Percentiles rank a stretch among this genome's conserved stretches.
phyloP scores from a whole-genome alignment of 1,284 basidiomycete species.

The Ceratobasidium sp. region DNA sequence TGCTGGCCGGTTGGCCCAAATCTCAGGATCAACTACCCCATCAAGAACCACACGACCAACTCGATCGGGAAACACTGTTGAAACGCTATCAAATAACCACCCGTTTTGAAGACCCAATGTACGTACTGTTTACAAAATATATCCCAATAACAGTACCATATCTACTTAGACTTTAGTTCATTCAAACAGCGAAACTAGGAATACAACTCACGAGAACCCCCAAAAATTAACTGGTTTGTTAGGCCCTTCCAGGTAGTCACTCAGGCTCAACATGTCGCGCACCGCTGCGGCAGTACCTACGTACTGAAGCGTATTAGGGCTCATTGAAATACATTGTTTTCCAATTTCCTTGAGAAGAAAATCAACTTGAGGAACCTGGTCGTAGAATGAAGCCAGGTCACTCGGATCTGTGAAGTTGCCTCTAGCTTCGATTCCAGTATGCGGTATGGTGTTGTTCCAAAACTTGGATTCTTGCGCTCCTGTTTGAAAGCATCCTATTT shows the following conservation, averaged over 20 bases:
- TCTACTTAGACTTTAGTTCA: conserved; percentile 11
- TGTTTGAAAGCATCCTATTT: conserved; percentile 9
- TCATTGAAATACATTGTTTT: neutral
- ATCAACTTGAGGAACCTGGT: conserved; percentile 7
- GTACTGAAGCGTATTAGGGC: conserved; percentile 2
- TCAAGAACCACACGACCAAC: conserved; percentile 41
- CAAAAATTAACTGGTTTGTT: conserved; percentile 40
- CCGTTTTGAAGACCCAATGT: conserved; percentile 1
- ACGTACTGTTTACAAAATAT: too few relatives aligned
- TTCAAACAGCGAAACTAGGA: neutral
- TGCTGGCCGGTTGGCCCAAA: conserved; percentile 1
- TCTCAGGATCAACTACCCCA: conserved; percentile 37
- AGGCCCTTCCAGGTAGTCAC: too few relatives aligned
- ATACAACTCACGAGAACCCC: conserved; percentile 38
- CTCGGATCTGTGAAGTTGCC: too few relatives aligned
- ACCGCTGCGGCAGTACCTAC: conserved; percentile 18
- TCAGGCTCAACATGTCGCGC: conserved; percentile 39
- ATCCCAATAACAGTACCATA: conserved; percentile 43
- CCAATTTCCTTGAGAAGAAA: neutral
- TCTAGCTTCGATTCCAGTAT: too few relatives aligned
- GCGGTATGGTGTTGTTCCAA: conserved; percentile 2
- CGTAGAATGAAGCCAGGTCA: too few relatives aligned
- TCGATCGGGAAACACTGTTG: conserved; percentile 41
- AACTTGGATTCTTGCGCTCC: neutral
- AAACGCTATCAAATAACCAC: neutral